Evolutionary conservation across 2,329 filamentous ascomycete genomes (phyloP).

Genomic region (Pseudocercospora crystallina): DNA sequence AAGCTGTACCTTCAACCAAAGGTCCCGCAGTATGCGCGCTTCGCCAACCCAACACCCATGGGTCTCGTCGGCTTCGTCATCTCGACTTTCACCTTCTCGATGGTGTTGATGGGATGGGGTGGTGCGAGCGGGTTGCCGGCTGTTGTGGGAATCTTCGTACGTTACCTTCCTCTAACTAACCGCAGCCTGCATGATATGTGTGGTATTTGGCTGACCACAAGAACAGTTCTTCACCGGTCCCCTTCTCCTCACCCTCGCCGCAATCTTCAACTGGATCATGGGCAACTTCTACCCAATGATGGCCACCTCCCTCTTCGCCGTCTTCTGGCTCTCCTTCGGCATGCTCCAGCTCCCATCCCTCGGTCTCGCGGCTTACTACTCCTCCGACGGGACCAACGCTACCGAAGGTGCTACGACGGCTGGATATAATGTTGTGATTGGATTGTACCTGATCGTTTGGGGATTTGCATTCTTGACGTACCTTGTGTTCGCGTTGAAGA

Average conservation of each 20-base stretch:
- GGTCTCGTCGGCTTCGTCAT: conserved; percentile 40
- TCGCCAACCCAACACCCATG: conserved; percentile 33
- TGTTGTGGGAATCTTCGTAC: conserved; percentile 40
- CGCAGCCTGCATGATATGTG: too few species aligned
- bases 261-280: conserved; percentile 56
- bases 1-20: conserved; percentile 35
- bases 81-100: conserved; percentile 41
- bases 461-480: conserved; percentile 55
- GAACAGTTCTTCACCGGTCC: conserved; percentile 46
- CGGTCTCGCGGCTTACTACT: conserved; percentile 47
- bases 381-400: conserved; percentile 39
- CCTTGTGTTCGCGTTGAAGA: conserved; percentile 53
- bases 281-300: conserved; percentile 48
- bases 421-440: conserved; percentile 52
- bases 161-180: too few species aligned
- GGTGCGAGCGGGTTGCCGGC: conserved; percentile 38
- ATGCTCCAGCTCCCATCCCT: conserved; percentile 53
- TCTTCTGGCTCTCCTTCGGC: conserved; percentile 57
- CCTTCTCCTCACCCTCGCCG: conserved; percentile 47
- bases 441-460: conserved; percentile 54
- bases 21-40: conserved; percentile 25
- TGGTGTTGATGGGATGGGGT: conserved; percentile 43
- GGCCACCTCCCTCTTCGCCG: conserved; percentile 48
- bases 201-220: too few species aligned
- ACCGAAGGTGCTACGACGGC: conserved; percentile 45